Conservation (phyloP, 2,329 filamentous ascomycete species). For the Sporothrix euskadiensis region DNA sequence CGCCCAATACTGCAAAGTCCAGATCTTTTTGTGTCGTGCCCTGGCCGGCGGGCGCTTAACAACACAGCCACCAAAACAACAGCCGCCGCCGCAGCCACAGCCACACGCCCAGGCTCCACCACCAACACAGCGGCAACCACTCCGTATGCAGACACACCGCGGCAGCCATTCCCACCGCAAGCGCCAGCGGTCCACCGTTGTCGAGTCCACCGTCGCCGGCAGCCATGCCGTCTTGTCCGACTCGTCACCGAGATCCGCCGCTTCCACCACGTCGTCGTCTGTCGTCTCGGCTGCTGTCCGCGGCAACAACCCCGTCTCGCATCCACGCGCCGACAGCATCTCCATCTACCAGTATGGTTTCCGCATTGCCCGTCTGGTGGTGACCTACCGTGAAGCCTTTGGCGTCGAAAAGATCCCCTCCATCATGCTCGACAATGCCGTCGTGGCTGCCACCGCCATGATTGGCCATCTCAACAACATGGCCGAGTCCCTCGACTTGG, state of each 20-base stretch:
- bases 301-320: background rate
- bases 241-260: background rate
- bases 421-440: constrained; percentile 28
- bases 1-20: constrained; percentile 27
- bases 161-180: constrained; percentile 3
- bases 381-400: constrained; percentile 27
- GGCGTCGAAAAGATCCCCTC: constrained; percentile 27
- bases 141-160: background rate
- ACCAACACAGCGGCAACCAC: background rate
- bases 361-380: constrained; percentile 25
- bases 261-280: background rate
- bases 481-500: background rate
- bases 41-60: background rate
- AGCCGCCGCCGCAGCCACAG: background rate
- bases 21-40: constrained; percentile 24
- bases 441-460: constrained; percentile 26
- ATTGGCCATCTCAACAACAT: constrained; percentile 15
- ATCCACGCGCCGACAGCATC: background rate
- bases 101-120: background rate
- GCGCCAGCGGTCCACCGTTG: background rate
- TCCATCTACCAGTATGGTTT: constrained; percentile 24
- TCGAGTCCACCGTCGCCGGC: background rate
- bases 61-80: background rate
- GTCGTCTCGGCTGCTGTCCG: background rate
- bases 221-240: background rate